These are phyloP conservation scores for Dovyalis caffra DNA, from an alignment of 345 rosid species.

Conservation along the genomic window DNA sequence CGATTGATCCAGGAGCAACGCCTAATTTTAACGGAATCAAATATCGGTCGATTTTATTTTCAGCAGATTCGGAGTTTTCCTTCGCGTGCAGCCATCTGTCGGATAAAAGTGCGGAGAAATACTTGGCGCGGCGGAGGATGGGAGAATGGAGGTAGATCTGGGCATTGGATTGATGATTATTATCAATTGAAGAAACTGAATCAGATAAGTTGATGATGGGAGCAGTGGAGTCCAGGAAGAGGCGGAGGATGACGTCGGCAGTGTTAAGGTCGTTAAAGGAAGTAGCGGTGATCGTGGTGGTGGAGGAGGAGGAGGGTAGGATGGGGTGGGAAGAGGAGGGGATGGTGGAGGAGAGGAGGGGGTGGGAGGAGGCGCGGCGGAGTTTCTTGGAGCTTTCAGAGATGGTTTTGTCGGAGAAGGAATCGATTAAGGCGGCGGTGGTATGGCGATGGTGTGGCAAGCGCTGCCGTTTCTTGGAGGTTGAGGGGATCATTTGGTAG, in stretches of 20 bases:
- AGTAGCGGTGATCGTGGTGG: constrained; percentile 4
- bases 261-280: constrained; percentile 45
- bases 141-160: constrained; percentile 61
- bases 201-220: constrained; percentile 15
- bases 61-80: background rate
- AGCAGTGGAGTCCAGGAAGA: constrained; percentile 25
- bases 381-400: constrained; percentile 33
- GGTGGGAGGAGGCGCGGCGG: constrained; percentile 37
- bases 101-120: constrained; percentile 59
- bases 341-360: constrained; percentile 17
- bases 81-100: constrained; percentile 48
- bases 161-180: constrained; percentile 23
- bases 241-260: constrained; percentile 50
- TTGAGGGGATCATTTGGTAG: constrained; percentile 26
- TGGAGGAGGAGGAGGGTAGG: too few relatives aligned
- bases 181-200: constrained; percentile 5
- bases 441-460: constrained; percentile 19
- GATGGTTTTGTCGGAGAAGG: constrained; percentile 20
- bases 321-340: background rate
- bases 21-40: constrained; percentile 26
- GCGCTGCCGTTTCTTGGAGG: constrained; percentile 42
- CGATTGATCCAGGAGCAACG: constrained; percentile 36
- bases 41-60: background rate
- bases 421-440: constrained; percentile 19
- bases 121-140: constrained; percentile 54